Evolutionary conservation across 202 grass and related monocot species (phyloP).

Genomic region (Elaeis oleifera): DNA sequence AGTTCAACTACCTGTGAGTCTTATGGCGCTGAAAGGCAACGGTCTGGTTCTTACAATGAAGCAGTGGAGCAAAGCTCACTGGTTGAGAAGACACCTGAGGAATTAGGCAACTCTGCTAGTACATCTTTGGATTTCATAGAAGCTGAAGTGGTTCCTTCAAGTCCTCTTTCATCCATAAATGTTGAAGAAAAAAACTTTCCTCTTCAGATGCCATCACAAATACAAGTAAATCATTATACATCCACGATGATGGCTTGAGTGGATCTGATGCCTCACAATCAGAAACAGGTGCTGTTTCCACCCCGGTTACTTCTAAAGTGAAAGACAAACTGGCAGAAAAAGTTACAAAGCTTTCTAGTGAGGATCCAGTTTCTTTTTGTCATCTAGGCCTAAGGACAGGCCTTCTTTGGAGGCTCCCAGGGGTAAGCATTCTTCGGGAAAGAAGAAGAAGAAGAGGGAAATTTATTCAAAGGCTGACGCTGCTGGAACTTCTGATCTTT

Average conservation of each 20-base stretch:
- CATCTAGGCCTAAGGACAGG: slow-evolving; percentile 46
- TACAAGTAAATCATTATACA: neutral
- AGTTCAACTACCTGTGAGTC: neutral
- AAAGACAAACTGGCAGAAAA: neutral
- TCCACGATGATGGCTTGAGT: neutral
- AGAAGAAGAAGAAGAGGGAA: slow-evolving; percentile 71
- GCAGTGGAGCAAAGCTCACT: neutral
- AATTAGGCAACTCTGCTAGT: neutral
- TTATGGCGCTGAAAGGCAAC: neutral
- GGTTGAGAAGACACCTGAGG: neutral
- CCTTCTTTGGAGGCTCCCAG: slow-evolving; percentile 34
- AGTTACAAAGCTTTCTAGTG: neutral
- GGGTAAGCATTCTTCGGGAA: slow-evolving; percentile 30
- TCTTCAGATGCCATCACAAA: neutral
- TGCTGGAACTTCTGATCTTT: slow-evolving; percentile 80
- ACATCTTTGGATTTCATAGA: neutral
- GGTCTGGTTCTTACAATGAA: neutral
- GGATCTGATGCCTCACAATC: neutral
- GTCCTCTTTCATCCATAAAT: neutral
- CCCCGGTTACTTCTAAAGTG: neutral
- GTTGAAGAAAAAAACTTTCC: neutral
- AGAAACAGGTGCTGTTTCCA: neutral
- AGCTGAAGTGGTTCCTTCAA: neutral
- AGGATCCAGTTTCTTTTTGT: too few relatives aligned
- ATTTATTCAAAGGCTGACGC: slow-evolving; percentile 95